phyloP scores from a whole-genome alignment of 768 basidiomycete species.

The Chalciporus piperatus region DNA sequence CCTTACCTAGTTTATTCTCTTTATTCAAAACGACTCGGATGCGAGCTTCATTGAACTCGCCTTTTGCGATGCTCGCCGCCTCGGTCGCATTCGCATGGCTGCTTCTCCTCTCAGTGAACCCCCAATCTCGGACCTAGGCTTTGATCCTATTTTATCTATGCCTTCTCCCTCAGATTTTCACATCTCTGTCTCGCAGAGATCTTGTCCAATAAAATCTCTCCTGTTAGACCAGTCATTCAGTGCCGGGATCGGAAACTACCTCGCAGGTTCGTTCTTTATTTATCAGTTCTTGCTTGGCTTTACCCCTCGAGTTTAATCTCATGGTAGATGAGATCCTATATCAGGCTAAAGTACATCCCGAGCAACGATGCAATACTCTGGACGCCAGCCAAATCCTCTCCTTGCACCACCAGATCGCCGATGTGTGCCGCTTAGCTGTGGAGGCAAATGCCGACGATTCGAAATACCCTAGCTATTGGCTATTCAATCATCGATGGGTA shows the following conservation, averaged over 20 bases:
- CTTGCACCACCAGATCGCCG: conserved; percentile 50
- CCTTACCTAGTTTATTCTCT: conserved; percentile 54
- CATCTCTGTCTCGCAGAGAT: conserved; percentile 45
- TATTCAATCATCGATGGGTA: conserved; percentile 71
- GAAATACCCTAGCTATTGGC: conserved; percentile 66
- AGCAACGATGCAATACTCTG: conserved; percentile 59
- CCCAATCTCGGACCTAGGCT: conserved; percentile 70
- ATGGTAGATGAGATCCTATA: conserved; percentile 67
- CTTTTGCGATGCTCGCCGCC: conserved; percentile 68
- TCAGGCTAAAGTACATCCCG: conserved; percentile 70
- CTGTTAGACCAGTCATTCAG: conserved; percentile 77
- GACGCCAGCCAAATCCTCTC: conserved; percentile 44
- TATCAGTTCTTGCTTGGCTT: no score
- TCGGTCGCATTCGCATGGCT: conserved; percentile 68
- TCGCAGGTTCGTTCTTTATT: conserved; percentile 49
- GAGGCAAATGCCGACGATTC: conserved; percentile 66
- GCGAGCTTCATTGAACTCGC: conserved; percentile 49
- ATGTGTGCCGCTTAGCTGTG: conserved; percentile 61
- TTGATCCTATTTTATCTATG: conserved; percentile 75
- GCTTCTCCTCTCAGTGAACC: conserved; percentile 55
- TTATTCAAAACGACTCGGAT: conserved; percentile 41
- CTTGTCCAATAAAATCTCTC: conserved; percentile 71
- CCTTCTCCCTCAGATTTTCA: conserved; percentile 54
- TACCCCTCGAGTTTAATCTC: no score
- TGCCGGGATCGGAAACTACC: conserved; percentile 82